Evolutionary conservation across 306 rosid species (phyloP), one percentile per base, ranked within the genome.

Genomic region (Albizia julibrissin): DNA sequence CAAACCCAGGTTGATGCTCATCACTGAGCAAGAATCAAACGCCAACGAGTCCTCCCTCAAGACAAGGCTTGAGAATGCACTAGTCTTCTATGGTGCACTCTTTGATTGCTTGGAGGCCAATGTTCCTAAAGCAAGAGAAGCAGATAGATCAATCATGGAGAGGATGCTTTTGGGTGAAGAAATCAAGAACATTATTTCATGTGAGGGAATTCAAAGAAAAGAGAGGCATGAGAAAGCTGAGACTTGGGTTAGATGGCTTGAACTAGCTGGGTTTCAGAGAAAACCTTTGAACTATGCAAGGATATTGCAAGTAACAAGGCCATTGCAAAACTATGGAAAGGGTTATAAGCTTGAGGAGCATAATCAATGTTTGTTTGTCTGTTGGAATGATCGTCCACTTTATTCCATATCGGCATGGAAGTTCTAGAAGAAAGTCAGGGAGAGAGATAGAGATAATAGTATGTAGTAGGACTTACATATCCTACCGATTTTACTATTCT

Each of bases 21-120:
- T 93, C 29, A 90, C 92, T 0, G 98, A 93, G 83, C 97, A 90
- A 79, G 94, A 93, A 58, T 88, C 93, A 40, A 87, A 89, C 72
- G 85, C 84, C 49, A 93, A 88, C 61, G 92, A 86, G 1, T 24
- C 18, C 26, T 75, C 75, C 19, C 70, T 93, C n/a, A 79, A 71
- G 84, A 87, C 90, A 5, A 91, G 94, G 87, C 79, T 89, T 50
- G 24, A 33, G 13, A 85, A 80, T 42, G 90, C 98, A n/a, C 70
- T 93, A 69, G 4, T 85, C 73, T 91, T 82, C 22, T 93, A 89
- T 40, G 89, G 84, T 8, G 85, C 98, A 50, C 66, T 93, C 54
- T 91, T 93, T 79, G 94, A 91, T 70, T 89, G 91, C 84, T 89
- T 93, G 83, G 91, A 91, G 24, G 85, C 93, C 3, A 85, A 89